These are phyloP conservation scores for Pleurotus tuber-regium DNA, from an alignment of 768 basidiomycete species.

Conservation along the genomic window DNA sequence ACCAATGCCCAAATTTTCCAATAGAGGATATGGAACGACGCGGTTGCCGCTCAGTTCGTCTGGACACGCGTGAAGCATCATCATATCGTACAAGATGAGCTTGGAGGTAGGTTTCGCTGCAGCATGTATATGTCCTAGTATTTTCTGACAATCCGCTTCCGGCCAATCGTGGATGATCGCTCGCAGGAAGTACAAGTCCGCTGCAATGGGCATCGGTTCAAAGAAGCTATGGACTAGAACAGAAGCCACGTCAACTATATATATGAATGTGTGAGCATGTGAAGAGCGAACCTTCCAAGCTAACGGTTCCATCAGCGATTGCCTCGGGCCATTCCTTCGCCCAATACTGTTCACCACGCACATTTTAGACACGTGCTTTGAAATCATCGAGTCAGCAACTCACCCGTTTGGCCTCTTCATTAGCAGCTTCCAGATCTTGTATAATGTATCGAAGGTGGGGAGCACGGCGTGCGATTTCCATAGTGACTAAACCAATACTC, in stretches of 20 bases:
- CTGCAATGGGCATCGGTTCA: slow-evolving; percentile 29
- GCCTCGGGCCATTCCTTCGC: slow-evolving; percentile 15
- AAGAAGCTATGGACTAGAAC: slow-evolving; percentile 36
- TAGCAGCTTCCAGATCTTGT: slow-evolving; percentile 21
- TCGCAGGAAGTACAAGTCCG: slow-evolving; percentile 34
- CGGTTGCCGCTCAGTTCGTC: slow-evolving; percentile 6
- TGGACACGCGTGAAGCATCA: slow-evolving; percentile 27
- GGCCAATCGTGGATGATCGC: slow-evolving; percentile 39
- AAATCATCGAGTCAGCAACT: neutral
- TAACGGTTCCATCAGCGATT: slow-evolving; percentile 14
- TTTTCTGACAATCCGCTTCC: slow-evolving; percentile 25
- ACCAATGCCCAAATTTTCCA: slow-evolving; percentile 22
- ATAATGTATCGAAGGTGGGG: slow-evolving; percentile 21
- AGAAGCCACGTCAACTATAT: neutral
- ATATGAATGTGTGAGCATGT: neutral
- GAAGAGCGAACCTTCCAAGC: slow-evolving; percentile 17
- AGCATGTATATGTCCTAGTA: slow-evolving; percentile 30
- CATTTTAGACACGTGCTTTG: neutral
- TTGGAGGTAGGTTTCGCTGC: slow-evolving; percentile 31
- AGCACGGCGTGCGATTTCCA: slow-evolving; percentile 18
- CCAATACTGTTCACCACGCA: slow-evolving; percentile 9
- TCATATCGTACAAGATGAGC: slow-evolving; percentile 35
- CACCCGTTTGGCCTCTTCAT: slow-evolving; percentile 15
- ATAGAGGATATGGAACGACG: slow-evolving; percentile 15
- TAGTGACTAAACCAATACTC: slow-evolving; percentile 23